These are phyloP conservation scores for Amyloporia xantha DNA, from an alignment of 768 basidiomycete species.

Conservation along the genomic window DNA sequence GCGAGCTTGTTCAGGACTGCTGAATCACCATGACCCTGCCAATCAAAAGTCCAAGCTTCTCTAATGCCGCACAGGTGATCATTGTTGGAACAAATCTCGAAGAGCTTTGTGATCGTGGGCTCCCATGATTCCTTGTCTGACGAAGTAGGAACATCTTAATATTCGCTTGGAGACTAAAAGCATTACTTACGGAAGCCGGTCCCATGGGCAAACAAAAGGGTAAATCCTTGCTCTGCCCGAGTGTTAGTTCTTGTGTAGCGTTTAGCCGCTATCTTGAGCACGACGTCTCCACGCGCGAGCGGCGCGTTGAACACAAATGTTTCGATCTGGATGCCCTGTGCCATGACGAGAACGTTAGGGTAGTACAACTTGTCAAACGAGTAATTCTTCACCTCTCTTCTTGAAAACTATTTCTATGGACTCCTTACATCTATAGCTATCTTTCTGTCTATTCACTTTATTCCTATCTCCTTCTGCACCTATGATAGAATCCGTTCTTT, in stretches of 20 bases:
- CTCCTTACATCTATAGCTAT: too few species aligned
- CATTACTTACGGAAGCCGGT: conserved; percentile 31
- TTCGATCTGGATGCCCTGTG: neutral
- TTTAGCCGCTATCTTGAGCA: neutral
- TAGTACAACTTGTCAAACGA: too few species aligned
- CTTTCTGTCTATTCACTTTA: too few species aligned
- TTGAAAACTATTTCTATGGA: too few species aligned
- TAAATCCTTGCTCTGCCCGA: conserved; percentile 23
- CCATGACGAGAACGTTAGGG: too few species aligned
- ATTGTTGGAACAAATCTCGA: conserved; percentile 16
- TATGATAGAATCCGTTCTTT: too few species aligned
- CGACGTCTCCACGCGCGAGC: neutral
- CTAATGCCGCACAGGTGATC: neutral
- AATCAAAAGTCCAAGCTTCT: neutral
- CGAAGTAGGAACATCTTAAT: neutral
- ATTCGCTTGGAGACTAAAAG: too few species aligned
- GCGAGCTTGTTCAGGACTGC: neutral
- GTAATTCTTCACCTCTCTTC: too few species aligned
- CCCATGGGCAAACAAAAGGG: conserved; percentile 46
- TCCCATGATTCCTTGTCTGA: conserved; percentile 52
- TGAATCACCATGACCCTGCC: neutral
- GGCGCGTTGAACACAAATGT: neutral
- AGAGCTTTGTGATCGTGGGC: conserved; percentile 44
- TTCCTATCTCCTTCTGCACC: too few species aligned
- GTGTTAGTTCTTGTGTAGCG: neutral